Base-by-base conservation (phyloP, 208 protist genomes). In the Leishmania martiniquensis region DNA sequence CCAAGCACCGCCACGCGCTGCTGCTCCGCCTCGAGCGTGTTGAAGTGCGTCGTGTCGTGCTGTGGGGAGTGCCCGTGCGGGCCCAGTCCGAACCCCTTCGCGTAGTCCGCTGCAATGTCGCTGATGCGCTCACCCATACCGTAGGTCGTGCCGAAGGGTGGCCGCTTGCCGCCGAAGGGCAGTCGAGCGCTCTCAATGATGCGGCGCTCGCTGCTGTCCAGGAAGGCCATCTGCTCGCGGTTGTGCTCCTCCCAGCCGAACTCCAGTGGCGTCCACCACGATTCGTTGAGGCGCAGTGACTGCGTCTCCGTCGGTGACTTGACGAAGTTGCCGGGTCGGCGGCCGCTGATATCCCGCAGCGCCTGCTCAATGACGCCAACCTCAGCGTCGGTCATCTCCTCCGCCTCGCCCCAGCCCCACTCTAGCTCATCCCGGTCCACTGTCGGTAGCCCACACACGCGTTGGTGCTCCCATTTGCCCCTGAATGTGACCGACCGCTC, bases 351-450 rank as follows among this genome's bases (percentile, higher is more conserved):
- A 75, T 98, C 95, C 39, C 93, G 89, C 63, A 98, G 78, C 15
- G 91, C 91, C 80, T 98, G 95, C 83, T 98, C 95, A 70, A 97
- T 91, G 6, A 87, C 90, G 39, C 75, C 59, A 68, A 97, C 86
- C 75, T 97, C 93, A 15, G 84, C 85, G 73, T 94, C 86, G 17
- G 69, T 80, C n/a, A 97, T 85, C 13, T 83, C 78, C 44, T 91
- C 88, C 51, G 86, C 89, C 49, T 86, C 83, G 71, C 85, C 87
- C 89, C 92, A 96, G 34, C 92, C 95, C 44, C 89, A 89, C 82
- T 96, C 89, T 49, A 98, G 79, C 85, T 98, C 95, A 72, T 96
- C 81, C 39, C 93, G 93, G 84, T 98, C 95, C 20, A 97, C 93
- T 22, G 92, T 93, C 37, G 95, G 95, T 55, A 97, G 76, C 4